Base-by-base conservation (phyloP, 441 rosid species). In the Aquilaria agallochum region DNA sequence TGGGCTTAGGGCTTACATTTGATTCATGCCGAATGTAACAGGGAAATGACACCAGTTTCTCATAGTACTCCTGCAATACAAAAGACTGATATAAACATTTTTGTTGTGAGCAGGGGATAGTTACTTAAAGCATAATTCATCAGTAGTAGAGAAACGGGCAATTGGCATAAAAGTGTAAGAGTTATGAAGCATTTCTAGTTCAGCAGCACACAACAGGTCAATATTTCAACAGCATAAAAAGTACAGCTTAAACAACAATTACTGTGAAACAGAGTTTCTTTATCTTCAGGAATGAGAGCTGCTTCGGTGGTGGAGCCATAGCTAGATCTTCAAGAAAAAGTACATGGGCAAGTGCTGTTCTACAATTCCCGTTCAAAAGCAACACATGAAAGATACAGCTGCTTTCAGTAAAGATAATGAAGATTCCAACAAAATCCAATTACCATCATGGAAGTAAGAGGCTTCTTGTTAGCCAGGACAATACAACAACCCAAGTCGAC, bases 401-500 rank as follows among this genome's bases (percentile, higher is more conserved):
- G 20, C 20, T 20, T 20, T 20, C 20, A 20, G 20, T 20, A 20
- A 20, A 20, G 20, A 20, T 20, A 0, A 20, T 20, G 20, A 20
- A 20, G 20, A 20, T 20, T 20, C 20, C 20, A 20, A 20, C 20
- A 20, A 20, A 20, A 20, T 20, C 20, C 20, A 20, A 20, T 20
- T 20, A 20, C 20, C 84, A 87, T 64, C 45, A 86, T 69, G 52
- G 92, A 79, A 36, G 99, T 89, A 67, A 89, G 85, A 75, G 97
- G 97, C 77, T 91, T 94, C 81, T 94, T 94, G 71, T 94, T 94
- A 55, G 99, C 99, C 65, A 94, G 62, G 76, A 94, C 89, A 42
- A 78, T 27, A 63, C 89, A 91, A 69, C 97, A 87, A 66, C 97
- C 87, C 55, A 78, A 66, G 56, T 82, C 88, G 49, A 83, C 82